Base-by-base conservation (phyloP, 2,329 filamentous ascomycete species). In the Diplodia seriata region DNA sequence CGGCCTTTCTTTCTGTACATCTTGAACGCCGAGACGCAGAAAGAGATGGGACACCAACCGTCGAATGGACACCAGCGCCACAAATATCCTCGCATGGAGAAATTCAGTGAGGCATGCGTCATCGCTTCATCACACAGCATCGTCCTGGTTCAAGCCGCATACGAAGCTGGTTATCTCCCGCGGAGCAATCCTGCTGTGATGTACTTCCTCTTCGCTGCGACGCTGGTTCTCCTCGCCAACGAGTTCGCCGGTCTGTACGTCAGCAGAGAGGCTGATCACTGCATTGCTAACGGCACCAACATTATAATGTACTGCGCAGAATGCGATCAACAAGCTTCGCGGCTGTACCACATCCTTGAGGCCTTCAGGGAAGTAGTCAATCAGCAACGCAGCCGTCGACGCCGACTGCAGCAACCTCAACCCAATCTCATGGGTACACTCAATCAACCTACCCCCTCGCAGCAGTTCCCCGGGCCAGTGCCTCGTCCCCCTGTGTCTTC, bases 1-100 rank as follows among this genome's bases (percentile, higher is more conserved):
- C 81, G 89, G 33, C 88, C 89, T 0, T 90, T 90, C 74, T 88
- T 90, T 68, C 77, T 90, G 15, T 86, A 84, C 68, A 81, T 88
- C 14, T 80, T 89, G 50, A 86, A 81, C 64, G 75, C 77, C 15
- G 77, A 81, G 61, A 76, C 78, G 3, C 80, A 81, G 70, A 74
- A 76, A 15, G 74, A 77, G 47, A 71, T 73, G 40, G 75, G 72
- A 36, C 74, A 77, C 66, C 67, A 68, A 3, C 67, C 70, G 20
- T 72, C 73, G 9, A 72, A 73, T 20, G 63, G 67, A 12, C 70
- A 73, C 57, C 73, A 71, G 4, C 75, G 73, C 23, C 56, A 61
- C 11, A 66, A 66, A 31, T 69, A 70, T 40, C 49, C 69, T 7
- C 74, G 77, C 9, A 80, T 88, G 85, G 84, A 85, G 76, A 82